Base-by-base conservation (phyloP, 257 asterid species). In the Nemophila menziesii region DNA sequence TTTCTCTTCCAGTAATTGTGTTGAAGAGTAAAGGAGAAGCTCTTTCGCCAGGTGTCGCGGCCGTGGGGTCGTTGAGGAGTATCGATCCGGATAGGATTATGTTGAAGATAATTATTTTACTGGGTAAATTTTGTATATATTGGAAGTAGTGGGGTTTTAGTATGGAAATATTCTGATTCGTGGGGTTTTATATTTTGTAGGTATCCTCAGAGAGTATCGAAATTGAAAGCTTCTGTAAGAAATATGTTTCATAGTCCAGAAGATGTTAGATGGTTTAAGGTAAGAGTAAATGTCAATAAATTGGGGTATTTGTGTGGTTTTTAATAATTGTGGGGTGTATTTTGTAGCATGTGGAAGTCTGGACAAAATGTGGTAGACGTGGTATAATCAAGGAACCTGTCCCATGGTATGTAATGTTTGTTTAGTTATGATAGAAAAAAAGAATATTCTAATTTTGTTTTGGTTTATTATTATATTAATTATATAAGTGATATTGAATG, bases 241-340 rank as follows among this genome's bases (percentile, higher is more conserved):
- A 85, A 65, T 63, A 85, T 90, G 99, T 85, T 90, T 51, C 99
- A 85, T 56, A 90, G 51, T 56, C 96, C 96, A 0, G 99, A 90
- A 69, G 99, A 90, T 52, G 96, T 90, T 49, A 85, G 55, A 79
- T 90, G 96, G 96, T 90, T 90, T 92, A 90, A 85, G 96, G 99
- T 85, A 51, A 57, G 59, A 23, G 21, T n/a, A 19, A 33, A 29
- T 18, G 20, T 20, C 9, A 18, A 4, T 20, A 9, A 16, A 23
- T 7, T 29, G 15, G 12, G 2, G 36, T n/a, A 19, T 52, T 44
- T 51, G 13, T 33, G 16, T 49, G n/a, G n/a, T n/a, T 64, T 42
- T 43, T 26, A 23, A 11, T 37, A 27, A 16, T 24, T n/a, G n/a
- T n/a, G n/a, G n/a, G 10, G 11, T 16, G 17, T 26, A 5, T 34